Percentiles rank a stretch among this genome's conserved stretches.
These are phyloP conservation scores for Pseudogymnoascus sp. DNA, from an alignment of 2,329 filamentous ascomycete species.

Conservation along the genomic window DNA sequence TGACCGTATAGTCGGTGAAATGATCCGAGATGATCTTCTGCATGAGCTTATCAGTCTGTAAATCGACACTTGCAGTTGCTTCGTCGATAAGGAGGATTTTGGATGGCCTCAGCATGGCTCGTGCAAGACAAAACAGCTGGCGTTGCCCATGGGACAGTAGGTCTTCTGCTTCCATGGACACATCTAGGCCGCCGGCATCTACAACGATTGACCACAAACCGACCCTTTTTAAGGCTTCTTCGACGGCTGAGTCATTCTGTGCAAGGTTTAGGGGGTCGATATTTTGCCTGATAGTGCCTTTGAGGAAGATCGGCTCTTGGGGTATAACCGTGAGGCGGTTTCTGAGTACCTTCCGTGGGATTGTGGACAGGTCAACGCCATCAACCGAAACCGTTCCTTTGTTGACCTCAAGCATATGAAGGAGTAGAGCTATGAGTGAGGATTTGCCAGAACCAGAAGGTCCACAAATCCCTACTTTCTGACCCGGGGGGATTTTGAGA, in stretches of 20 bases:
- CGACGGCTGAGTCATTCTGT: constrained; percentile 33
- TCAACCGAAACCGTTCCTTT: constrained; percentile 38
- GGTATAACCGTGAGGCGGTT: constrained; percentile 38
- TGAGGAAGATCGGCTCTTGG: constrained; percentile 41
- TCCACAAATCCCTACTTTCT: constrained; percentile 45
- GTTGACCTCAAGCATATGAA: constrained; percentile 41
- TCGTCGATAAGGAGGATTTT: constrained; percentile 32
- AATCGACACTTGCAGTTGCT: constrained; percentile 28
- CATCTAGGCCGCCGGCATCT: constrained; percentile 32
- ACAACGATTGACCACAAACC: constrained; percentile 36
- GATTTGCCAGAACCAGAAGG: constrained; percentile 48
- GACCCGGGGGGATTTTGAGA: constrained; percentile 56
- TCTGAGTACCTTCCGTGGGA: constrained; percentile 38
- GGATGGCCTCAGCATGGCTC: constrained; percentile 34
- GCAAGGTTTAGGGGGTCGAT: constrained; percentile 35
- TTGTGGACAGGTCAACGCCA: constrained; percentile 33
- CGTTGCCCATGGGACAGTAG: constrained; percentile 38
- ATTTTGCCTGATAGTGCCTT: constrained; percentile 41
- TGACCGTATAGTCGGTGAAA: constrained; percentile 45
- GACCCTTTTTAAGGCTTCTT: constrained; percentile 37
- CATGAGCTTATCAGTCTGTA: constrained; percentile 49
- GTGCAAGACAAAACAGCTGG: constrained; percentile 42
- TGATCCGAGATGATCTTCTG: constrained; percentile 43
- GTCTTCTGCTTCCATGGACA: constrained; percentile 26
- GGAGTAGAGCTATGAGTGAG: constrained; percentile 39